Conservation (phyloP, 768 basidiomycete species). For the Clathrus columnatus region DNA sequence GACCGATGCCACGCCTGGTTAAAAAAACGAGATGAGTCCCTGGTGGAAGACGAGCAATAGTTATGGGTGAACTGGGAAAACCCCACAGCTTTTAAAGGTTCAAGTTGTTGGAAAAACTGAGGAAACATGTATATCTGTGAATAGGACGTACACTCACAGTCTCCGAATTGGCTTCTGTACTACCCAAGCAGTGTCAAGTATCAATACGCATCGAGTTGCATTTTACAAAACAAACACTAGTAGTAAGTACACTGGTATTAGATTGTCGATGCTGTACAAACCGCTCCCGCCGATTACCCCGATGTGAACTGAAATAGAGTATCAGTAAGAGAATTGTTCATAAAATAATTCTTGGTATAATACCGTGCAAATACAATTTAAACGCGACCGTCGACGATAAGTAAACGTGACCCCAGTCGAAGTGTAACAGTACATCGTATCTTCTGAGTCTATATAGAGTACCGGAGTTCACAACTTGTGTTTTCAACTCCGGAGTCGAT, state of each 20-base stretch:
- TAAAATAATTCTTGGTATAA: too few species aligned
- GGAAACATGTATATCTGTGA: neutral
- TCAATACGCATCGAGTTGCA: too few species aligned
- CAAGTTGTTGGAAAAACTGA: too few species aligned
- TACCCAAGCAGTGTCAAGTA: slow-evolving; percentile 21
- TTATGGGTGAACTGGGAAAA: slow-evolving; percentile 79
- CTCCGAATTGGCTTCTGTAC: slow-evolving; percentile 67
- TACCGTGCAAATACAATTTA: too few species aligned
- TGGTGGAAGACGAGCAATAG: slow-evolving; percentile 81
- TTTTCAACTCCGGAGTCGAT: too few species aligned
- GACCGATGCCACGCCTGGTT: slow-evolving; percentile 80
- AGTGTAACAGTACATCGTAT: too few species aligned
- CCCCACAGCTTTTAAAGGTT: slow-evolving; percentile 76
- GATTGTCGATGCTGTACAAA: slow-evolving; percentile 86
- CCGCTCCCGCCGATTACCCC: slow-evolving; percentile 92
- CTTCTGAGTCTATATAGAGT: too few species aligned
- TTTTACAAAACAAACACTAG: slow-evolving; percentile 6
- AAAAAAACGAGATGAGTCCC: slow-evolving; percentile 81
- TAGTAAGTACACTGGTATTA: slow-evolving; percentile 63
- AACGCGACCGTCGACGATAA: too few species aligned
- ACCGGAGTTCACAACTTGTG: too few species aligned
- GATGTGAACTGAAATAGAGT: slow-evolving; percentile 47
- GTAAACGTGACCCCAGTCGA: too few species aligned
- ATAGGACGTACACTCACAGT: slow-evolving; percentile 44
- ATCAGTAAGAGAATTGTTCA: too few species aligned